Conservation (phyloP, 257 asterid genomes). For the Solanum etuberosum region DNA sequence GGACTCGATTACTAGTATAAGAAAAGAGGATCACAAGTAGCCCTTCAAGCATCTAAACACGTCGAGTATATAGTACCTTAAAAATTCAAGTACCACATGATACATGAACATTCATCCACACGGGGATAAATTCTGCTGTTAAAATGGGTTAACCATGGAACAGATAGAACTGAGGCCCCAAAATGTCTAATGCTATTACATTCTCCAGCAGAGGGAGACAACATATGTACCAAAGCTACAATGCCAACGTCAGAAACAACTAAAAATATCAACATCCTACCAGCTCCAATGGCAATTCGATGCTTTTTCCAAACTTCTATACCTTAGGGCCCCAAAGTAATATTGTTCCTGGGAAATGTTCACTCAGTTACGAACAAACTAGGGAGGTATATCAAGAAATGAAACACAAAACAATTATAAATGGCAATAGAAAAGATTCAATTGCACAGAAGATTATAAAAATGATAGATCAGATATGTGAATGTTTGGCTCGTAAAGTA, state of each 20-base stretch:
- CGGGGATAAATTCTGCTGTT: not conserved
- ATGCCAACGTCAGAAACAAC: not conserved
- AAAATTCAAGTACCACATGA: not conserved
- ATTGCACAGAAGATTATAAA: not conserved
- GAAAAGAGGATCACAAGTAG: not conserved
- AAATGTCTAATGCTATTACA: not conserved
- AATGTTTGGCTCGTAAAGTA: not conserved
- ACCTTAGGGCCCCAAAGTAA: not conserved
- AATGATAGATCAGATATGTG: not conserved
- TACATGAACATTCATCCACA: not conserved
- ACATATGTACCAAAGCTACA: not conserved
- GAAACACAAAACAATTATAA: not conserved
- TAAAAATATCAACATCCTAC: not conserved
- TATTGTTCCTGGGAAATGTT: not conserved
- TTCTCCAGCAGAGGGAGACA: not conserved
- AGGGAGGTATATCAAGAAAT: not conserved
- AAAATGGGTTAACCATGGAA: not conserved
- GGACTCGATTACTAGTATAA: not conserved
- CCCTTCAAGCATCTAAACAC: not conserved
- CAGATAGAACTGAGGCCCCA: not conserved
- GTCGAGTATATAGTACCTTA: not conserved
- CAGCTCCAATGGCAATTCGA: not conserved
- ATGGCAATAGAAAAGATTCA: not conserved
- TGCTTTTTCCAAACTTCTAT: not conserved
- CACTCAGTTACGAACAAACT: not conserved